A percentile compares a stretch with the other conserved stretches of the same genome.
Conservation (phyloP, 1,284 basidiomycete species). For the Cutaneotrichosporon mucoides region DNA sequence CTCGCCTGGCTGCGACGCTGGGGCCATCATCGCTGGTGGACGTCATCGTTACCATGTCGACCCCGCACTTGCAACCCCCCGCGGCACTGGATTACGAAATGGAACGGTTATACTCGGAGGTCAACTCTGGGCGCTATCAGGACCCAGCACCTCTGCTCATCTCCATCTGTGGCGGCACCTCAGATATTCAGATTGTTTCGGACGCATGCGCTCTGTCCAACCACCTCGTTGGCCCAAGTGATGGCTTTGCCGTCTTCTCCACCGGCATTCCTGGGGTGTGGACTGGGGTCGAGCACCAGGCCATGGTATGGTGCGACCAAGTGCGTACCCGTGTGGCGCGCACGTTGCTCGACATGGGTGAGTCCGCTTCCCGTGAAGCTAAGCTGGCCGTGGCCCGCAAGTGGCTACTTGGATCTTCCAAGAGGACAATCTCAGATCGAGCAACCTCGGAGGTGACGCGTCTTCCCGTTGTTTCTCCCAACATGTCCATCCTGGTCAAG, state of each 20-base stretch:
- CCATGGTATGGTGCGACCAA: slow-evolving; percentile 99
- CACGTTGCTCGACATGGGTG: slow-evolving; percentile 65
- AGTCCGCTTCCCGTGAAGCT: background rate
- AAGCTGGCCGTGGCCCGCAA: slow-evolving; percentile 16
- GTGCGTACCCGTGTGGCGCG: slow-evolving; percentile 85
- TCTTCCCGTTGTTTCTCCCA: background rate
- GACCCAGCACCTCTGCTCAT: slow-evolving; percentile 60
- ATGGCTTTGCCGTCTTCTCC: slow-evolving; percentile 75
- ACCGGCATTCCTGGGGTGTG: slow-evolving; percentile 82
- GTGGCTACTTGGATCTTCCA: slow-evolving; percentile 9
- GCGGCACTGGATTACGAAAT: slow-evolving; percentile 72
- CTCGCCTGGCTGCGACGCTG: slow-evolving; percentile 53
- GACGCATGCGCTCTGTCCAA: slow-evolving; percentile 74
- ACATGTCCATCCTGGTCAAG: slow-evolving; percentile 22
- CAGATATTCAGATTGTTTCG: slow-evolving; percentile 88
- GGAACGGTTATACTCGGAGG: slow-evolving; percentile 62
- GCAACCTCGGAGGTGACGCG: too few relatives aligned
- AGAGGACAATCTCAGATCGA: too few relatives aligned
- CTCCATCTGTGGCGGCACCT: slow-evolving; percentile 85
- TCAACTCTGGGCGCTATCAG: slow-evolving; percentile 48
- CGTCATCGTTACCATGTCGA: slow-evolving; percentile 87
- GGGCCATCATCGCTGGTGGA: slow-evolving; percentile 53
- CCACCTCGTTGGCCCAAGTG: slow-evolving; percentile 30
- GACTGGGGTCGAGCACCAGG: slow-evolving; percentile 92
- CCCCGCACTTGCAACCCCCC: slow-evolving; percentile 84